Evolutionary conservation across 192 early-diverging fungal species (phyloP).

Genomic region (Coemansia sp.): DNA sequence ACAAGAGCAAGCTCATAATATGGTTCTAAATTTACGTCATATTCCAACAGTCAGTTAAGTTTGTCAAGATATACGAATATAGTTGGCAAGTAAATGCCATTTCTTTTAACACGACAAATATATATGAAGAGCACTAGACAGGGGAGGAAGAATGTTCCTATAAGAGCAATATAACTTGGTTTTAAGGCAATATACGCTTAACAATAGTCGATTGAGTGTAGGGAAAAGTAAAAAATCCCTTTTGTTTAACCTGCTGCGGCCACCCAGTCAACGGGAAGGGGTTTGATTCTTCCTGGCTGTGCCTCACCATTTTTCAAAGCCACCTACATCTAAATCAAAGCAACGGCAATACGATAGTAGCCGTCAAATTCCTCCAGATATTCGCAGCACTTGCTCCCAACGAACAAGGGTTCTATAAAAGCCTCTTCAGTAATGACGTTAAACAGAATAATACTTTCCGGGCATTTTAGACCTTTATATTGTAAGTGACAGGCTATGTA

Average conservation of each 20-base stretch:
- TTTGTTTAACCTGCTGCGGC: neutral
- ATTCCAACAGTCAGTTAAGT: too few species aligned
- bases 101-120: too few species aligned
- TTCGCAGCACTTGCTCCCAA: neutral
- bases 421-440: neutral
- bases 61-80: too few species aligned
- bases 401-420: neutral
- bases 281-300: neutral
- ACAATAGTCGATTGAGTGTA: too few species aligned
- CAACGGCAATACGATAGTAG: neutral
- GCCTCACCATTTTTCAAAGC: neutral
- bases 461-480: neutral
- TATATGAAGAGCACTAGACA: too few species aligned
- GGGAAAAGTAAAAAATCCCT: neutral
- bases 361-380: neutral
- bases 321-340: neutral
- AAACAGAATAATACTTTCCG: neutral
- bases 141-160: too few species aligned
- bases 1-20: too few species aligned
- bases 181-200: too few species aligned
- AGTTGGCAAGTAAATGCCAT: too few species aligned
- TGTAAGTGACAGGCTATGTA: neutral
- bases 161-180: too few species aligned
- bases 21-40: too few species aligned
- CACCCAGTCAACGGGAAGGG: neutral